Evolutionary conservation across 495 filamentous ascomycete genomes (phyloP).

Genomic region (Annulohypoxylon stygium): DNA sequence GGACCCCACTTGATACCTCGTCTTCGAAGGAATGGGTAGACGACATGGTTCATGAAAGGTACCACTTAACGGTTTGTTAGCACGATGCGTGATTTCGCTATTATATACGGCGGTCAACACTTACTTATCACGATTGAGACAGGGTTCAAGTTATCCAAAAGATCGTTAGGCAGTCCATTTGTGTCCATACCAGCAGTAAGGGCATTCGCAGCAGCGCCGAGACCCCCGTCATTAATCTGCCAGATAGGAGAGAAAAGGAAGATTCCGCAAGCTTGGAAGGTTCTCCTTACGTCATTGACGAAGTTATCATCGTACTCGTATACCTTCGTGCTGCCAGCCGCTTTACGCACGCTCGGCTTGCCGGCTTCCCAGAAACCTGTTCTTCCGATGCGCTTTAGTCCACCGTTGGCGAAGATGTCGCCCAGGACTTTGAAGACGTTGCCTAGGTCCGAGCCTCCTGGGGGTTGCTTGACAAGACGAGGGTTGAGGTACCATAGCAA

Average conservation of each 20-base stretch:
- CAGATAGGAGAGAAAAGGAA: conserved; percentile 73
- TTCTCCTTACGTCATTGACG: conserved; percentile 64
- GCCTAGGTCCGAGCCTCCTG: conserved; percentile 66
- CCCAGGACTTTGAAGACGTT: conserved; percentile 66
- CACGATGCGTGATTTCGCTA: not conserved
- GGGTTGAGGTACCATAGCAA: conserved; percentile 64
- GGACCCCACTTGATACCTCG: conserved; percentile 73
- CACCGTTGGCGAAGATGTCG: conserved; percentile 65
- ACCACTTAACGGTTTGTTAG: conserved; percentile 62
- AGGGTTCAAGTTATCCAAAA: conserved; percentile 79
- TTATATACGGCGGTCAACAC: not conserved
- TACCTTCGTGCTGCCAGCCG: conserved; percentile 58
- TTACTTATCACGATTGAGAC: conserved; percentile 74
- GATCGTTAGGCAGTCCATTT: conserved; percentile 76
- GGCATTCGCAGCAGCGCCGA: conserved; percentile 62
- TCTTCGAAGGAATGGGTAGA: conserved; percentile 76
- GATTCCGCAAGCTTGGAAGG: conserved; percentile 65
- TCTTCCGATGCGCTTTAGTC: conserved; percentile 64
- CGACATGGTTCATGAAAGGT: conserved; percentile 73
- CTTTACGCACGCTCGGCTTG: conserved; percentile 66
- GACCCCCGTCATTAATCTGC: conserved; percentile 67
- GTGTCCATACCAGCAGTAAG: conserved; percentile 73
- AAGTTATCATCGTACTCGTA: conserved; percentile 63
- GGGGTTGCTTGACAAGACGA: conserved; percentile 62
- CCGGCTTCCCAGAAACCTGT: conserved; percentile 71